Conservation (phyloP, 164 flowering plant genomes). For the Liriodendron chinense region DNA sequence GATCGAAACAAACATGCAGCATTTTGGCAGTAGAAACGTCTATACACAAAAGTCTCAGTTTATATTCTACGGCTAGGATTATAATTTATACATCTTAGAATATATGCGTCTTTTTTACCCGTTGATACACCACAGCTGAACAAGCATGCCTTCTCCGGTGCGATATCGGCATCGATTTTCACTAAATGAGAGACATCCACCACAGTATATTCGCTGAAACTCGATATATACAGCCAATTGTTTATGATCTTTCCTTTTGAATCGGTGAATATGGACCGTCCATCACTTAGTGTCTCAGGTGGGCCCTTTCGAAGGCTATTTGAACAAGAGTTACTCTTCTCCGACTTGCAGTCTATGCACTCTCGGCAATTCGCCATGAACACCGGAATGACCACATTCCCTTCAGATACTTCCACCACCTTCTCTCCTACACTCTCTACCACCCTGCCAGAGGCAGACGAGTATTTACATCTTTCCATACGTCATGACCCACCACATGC, state of each 20-base stretch:
- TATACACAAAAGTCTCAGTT: background rate
- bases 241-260: conserved; percentile 32
- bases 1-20: background rate
- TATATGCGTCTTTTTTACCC: conserved; percentile 22
- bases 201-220: conserved; percentile 63
- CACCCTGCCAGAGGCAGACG: conserved; percentile 25
- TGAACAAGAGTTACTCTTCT: conserved; percentile 51
- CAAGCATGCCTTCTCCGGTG: conserved; percentile 55
- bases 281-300: conserved; percentile 40
- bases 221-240: conserved; percentile 48
- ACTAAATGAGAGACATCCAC: conserved; percentile 48
- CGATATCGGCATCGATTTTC: conserved; percentile 31
- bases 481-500: too few species aligned
- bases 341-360: conserved; percentile 57
- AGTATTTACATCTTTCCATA: too few species aligned
- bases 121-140: conserved; percentile 71
- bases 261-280: conserved; percentile 41
- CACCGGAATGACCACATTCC: conserved; percentile 58
- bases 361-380: conserved; percentile 49
- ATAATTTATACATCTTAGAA: too few species aligned
- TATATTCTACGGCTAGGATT: background rate
- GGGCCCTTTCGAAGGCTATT: conserved; percentile 1
- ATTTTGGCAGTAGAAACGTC: background rate
- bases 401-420: conserved; percentile 52
- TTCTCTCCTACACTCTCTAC: conserved; percentile 72